These are phyloP conservation scores for Dactylellina leptospora DNA, from an alignment of 2,329 filamentous ascomycete species.

Conservation along the genomic window DNA sequence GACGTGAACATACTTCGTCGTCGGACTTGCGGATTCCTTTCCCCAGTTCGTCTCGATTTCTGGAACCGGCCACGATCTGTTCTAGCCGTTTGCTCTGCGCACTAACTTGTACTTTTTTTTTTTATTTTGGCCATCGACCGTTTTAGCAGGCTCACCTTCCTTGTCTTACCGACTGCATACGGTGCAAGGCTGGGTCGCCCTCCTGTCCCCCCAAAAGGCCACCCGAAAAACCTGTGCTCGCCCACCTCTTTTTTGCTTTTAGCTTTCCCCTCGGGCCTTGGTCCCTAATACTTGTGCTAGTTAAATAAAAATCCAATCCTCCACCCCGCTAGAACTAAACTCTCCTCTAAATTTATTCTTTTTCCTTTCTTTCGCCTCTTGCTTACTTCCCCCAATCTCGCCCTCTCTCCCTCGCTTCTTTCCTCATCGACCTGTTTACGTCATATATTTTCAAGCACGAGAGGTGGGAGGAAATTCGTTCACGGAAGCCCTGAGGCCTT, in stretches of 20 bases:
- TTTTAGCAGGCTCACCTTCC: slow-evolving; percentile 38
- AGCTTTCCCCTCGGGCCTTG: slow-evolving; percentile 39
- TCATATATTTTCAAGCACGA: slow-evolving; percentile 17
- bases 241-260: slow-evolving; percentile 48
- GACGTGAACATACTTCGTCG: background rate
- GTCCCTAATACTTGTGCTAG: slow-evolving; percentile 23
- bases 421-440: slow-evolving; percentile 25
- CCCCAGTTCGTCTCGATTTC: slow-evolving; percentile 25
- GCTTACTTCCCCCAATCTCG: background rate
- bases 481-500: slow-evolving; percentile 7
- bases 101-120: background rate
- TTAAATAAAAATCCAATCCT: slow-evolving; percentile 51
- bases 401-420: background rate
- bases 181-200: slow-evolving; percentile 9
- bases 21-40: slow-evolving; percentile 27
- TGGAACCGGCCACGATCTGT: slow-evolving; percentile 20
- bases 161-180: slow-evolving; percentile 49
- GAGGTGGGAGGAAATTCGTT: background rate
- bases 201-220: slow-evolving; percentile 26
- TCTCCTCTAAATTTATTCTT: slow-evolving; percentile 28
- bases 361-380: slow-evolving; percentile 19
- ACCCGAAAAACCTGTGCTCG: slow-evolving; percentile 39
- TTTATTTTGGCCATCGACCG: slow-evolving; percentile 15
- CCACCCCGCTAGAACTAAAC: slow-evolving; percentile 27
- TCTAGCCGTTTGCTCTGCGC: background rate